phyloP scores from a whole-genome alignment of 2,329 filamentous ascomycete genomes.

The Chrysosporium keratinophilum region DNA sequence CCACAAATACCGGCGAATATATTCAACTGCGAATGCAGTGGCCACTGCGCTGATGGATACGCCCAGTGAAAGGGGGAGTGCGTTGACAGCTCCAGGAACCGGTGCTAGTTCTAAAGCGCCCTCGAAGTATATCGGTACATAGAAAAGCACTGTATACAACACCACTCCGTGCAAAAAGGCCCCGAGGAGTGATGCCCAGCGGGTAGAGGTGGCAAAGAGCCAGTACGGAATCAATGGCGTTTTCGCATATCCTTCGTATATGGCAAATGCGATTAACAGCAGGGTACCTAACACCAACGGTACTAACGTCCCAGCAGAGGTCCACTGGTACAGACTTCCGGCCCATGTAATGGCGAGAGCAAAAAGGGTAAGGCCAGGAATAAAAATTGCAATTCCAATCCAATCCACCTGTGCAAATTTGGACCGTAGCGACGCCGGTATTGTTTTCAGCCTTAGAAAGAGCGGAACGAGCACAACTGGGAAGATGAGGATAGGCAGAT shows the following conservation, averaged over 20 bases:
- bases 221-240: not conserved
- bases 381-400: constrained; percentile 51
- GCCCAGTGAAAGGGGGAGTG: constrained; percentile 36
- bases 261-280: constrained; percentile 43
- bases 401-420: constrained; percentile 52
- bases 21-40: constrained; percentile 38
- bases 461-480: constrained; percentile 36
- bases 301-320: constrained; percentile 49
- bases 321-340: constrained; percentile 55
- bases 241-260: constrained; percentile 44
- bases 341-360: constrained; percentile 55
- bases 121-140: constrained; percentile 38
- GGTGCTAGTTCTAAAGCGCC: constrained; percentile 44
- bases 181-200: constrained; percentile 38
- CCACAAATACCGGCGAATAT: constrained; percentile 43
- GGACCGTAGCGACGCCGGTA: constrained; percentile 35
- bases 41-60: constrained; percentile 25
- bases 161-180: constrained; percentile 45
- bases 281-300: constrained; percentile 48
- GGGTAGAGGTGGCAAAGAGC: not conserved
- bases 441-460: constrained; percentile 39
- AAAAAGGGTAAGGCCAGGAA: constrained; percentile 48
- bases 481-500: constrained; percentile 47
- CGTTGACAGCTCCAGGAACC: constrained; percentile 45
- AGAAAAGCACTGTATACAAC: constrained; percentile 46